A percentile compares a stretch with the other conserved stretches of the same genome.
phyloP scores from a whole-genome alignment of 2,329 filamentous ascomycete species.

The Curvularia sp. region DNA sequence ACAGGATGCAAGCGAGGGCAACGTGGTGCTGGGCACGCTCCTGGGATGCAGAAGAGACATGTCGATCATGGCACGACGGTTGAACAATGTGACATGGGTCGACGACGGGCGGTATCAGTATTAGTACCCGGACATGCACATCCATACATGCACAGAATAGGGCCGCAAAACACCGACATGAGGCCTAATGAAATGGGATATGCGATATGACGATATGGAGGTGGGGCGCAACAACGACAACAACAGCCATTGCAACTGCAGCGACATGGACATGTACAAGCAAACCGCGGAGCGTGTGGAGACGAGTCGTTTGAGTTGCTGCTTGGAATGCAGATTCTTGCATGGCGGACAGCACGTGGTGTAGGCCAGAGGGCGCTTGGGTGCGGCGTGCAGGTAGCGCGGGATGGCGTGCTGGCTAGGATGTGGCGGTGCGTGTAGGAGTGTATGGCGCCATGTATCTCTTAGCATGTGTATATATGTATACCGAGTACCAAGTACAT shows the following conservation, averaged over 20 bases:
- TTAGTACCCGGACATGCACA: background rate
- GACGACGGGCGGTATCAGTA: background rate
- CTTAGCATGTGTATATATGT: too few relatives aligned
- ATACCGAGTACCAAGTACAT: background rate
- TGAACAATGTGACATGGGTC: background rate
- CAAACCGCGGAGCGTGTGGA: background rate
- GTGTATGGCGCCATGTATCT: background rate
- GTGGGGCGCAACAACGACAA: background rate
- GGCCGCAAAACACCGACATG: slow-evolving; percentile 12
- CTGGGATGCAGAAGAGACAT: background rate
- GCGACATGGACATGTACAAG: background rate
- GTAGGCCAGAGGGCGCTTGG: background rate
- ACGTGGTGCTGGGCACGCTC: background rate
- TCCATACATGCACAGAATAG: background rate
- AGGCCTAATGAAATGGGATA: slow-evolving; percentile 1
- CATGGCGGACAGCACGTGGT: background rate
- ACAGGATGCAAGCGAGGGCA: background rate
- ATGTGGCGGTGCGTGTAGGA: slow-evolving; percentile 8
- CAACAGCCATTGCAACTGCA: background rate
- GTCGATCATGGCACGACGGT: background rate
- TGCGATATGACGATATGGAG: slow-evolving; percentile 3
- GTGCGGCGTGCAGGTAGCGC: slow-evolving; percentile 1
- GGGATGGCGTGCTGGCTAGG: background rate
- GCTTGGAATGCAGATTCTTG: background rate
- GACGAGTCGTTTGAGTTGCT: background rate